Evolutionary conservation across 2,329 filamentous ascomycete species (phyloP), one percentile per base, ranked within the genome.

Genomic region (Alternaria brassicicola): DNA sequence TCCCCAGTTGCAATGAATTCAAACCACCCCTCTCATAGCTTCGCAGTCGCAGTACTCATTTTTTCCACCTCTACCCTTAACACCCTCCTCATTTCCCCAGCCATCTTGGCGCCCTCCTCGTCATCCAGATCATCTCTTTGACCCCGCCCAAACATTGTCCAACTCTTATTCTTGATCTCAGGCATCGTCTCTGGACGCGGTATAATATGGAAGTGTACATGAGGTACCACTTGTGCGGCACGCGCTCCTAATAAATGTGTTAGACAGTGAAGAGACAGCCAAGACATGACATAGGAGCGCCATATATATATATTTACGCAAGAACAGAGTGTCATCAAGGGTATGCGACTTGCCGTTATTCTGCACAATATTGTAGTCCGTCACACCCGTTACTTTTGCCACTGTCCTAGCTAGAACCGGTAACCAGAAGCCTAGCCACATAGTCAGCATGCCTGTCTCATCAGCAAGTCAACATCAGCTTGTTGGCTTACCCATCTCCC

Each of bases 311-410:
- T n/a, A 35, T 35, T 15, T 17, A 6, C 33, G 2, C 3, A 17
- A 35, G 33, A 15, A 21, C n/a, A 38, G 36, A 9, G 33, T 17
- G 4, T 7, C 25, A 9, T 17, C 15, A 35, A 15, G 15, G 13
- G 15, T 7, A 13, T 21, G 9, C 4, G 35, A 50, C 75, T 42
- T 67, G 86, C 85, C 92, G 69, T 97, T 98, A 76, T 98, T 98
- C 81, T 98, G 94, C 54, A 98, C 92, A 28, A 98, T 88, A 77
- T 99, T 99, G 90, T 94, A 98, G 79, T 97, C 93, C 49, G 83
- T 83, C 1, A 92, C 86, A 9, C 88, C 89, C 2, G 89, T 91
- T 0, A 88, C 86, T 50, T 82, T 83, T 30, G 87, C 84, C 35
- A 97, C 83, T 0, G 91, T 90, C 19, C 86, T 81, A 17, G 90